Evolutionary conservation across 257 asterid species (phyloP).

Genomic region (Nyctanthes arbortristis): DNA sequence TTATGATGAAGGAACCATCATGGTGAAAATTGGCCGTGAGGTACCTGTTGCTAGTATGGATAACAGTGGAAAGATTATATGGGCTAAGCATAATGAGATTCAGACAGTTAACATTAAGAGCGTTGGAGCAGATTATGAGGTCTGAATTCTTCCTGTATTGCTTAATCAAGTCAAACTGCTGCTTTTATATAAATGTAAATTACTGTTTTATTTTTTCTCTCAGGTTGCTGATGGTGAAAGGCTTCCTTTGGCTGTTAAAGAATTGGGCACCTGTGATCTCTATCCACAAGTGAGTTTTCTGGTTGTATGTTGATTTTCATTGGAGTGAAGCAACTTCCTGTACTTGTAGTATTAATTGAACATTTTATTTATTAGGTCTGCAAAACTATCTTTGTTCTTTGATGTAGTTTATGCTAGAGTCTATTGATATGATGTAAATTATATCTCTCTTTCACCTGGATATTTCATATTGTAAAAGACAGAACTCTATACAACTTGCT

Average conservation of each 20-base stretch:
- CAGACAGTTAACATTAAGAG: conserved; percentile 95
- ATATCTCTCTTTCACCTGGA: background rate
- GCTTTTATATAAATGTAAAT: conserved; percentile 4
- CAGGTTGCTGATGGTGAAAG: conserved; percentile 97
- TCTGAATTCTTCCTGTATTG: conserved; percentile 22
- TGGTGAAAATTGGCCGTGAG: conserved; percentile 98
- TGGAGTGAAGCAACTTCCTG: conserved; percentile 9
- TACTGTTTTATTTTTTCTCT: conserved; percentile 22
- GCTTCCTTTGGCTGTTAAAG: conserved; percentile 91
- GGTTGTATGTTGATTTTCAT: background rate
- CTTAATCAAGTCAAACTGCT: conserved; percentile 2
- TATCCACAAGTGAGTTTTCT: conserved; percentile 81
- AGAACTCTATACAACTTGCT: background rate
- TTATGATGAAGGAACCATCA: conserved; percentile 96
- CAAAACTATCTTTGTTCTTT: background rate
- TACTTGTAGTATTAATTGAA: background rate
- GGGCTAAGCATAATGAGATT: conserved; percentile 99
- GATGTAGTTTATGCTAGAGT: background rate
- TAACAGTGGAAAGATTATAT: conserved; percentile 88
- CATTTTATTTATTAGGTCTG: background rate
- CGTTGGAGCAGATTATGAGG: conserved; percentile 90
- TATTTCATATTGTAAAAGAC: background rate
- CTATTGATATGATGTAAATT: background rate
- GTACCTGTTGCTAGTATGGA: conserved; percentile 98
- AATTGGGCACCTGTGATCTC: conserved; percentile 96